Evolutionary conservation across 306 rosid species (phyloP).

Genomic region (Cicer judaicum): DNA sequence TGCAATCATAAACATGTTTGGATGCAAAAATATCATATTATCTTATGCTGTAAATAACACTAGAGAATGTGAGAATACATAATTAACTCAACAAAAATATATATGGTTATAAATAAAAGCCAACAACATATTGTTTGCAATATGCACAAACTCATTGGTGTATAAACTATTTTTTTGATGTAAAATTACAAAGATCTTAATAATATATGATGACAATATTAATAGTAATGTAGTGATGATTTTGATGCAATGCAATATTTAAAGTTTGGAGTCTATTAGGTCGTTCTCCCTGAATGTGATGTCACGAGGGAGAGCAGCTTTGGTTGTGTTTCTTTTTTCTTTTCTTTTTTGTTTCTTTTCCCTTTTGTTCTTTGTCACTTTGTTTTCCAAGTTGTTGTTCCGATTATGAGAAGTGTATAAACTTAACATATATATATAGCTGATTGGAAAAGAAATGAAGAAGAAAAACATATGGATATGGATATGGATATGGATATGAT

Average conservation of each 20-base stretch:
- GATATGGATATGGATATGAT: constrained; percentile 46
- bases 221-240: constrained; percentile 57
- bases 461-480: constrained; percentile 19
- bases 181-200: constrained; percentile 52
- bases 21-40: constrained; percentile 26
- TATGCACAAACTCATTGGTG: constrained; percentile 62
- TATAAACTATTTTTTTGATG: constrained; percentile 45
- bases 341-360: constrained; percentile 39
- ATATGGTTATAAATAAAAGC: constrained; percentile 15
- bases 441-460: constrained; percentile 38
- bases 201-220: neutral
- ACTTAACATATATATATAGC: neutral
- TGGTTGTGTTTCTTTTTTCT: constrained; percentile 48
- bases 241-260: constrained; percentile 61
- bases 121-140: constrained; percentile 49
- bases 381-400: constrained; percentile 54
- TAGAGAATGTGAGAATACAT: constrained; percentile 18
- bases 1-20: constrained; percentile 17
- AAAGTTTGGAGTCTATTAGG: constrained; percentile 61
- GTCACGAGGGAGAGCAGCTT: constrained; percentile 66
- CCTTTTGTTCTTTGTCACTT: constrained; percentile 50
- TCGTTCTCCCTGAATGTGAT: constrained; percentile 45
- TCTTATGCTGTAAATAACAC: neutral
- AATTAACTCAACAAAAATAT: constrained; percentile 13
- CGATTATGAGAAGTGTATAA: constrained; percentile 32